A percentile compares a stretch with the other conserved stretches of the same genome.
Conservation (phyloP, 2,329 filamentous ascomycete genomes). For the Cladosporium phlei region DNA sequence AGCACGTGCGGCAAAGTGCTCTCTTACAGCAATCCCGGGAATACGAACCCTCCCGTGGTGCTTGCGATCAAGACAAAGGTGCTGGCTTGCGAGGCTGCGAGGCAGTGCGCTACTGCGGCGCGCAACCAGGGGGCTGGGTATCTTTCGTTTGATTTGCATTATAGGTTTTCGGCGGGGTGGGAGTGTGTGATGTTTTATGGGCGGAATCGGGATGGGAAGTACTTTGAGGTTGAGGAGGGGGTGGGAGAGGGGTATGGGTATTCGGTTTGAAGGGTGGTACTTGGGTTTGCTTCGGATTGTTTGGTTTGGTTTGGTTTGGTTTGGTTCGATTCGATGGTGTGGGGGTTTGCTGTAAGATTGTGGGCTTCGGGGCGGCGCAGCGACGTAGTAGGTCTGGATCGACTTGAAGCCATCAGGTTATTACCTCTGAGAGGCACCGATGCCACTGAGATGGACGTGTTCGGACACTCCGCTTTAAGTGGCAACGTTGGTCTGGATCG, state of each 20-base stretch:
- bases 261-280: neutral
- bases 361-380: no score
- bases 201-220: neutral
- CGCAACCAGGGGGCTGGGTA: constrained; percentile 5
- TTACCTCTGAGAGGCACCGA: no score
- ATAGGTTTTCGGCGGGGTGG: constrained; percentile 2
- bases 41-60: constrained; percentile 9
- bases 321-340: no score
- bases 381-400: no score
- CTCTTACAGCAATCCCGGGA: constrained; percentile 6
- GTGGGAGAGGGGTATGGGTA: constrained; percentile 10
- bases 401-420: no score
- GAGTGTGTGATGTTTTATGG: constrained; percentile 13
- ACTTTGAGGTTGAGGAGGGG: constrained; percentile 1
- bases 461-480: no score
- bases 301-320: no score
- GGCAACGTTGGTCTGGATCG: no score
- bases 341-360: no score
- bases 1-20: neutral
- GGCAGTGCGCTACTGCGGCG: neutral
- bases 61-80: neutral
- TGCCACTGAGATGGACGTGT: no score
- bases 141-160: constrained; percentile 6
- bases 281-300: no score
- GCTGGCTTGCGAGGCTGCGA: constrained; percentile 1